Percentiles rank a stretch among this genome's conserved stretches.
phyloP scores from a whole-genome alignment of 345 rosid species.

The Hibiscus syriacus region DNA sequence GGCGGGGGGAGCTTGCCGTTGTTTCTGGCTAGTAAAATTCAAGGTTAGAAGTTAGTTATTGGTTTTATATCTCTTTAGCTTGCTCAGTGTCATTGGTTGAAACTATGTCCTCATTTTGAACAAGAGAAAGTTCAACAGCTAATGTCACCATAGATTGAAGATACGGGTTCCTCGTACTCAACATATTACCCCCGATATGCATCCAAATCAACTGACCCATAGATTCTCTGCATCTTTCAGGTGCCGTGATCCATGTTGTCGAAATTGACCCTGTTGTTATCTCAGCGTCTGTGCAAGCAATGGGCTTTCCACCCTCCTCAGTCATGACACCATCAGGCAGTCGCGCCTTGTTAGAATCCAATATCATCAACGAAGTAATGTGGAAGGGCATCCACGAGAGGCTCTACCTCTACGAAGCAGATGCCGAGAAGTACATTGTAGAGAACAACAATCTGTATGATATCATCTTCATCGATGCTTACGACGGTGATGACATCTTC shows the following conservation, averaged over 20 bases:
- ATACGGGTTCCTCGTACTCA: background rate
- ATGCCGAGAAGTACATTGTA: slow-evolving; percentile 66
- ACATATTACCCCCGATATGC: slow-evolving; percentile 4
- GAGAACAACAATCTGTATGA: slow-evolving; percentile 42
- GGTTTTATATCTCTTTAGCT: background rate
- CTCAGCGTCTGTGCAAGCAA: slow-evolving; percentile 57
- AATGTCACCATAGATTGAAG: background rate
- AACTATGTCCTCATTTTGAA: background rate
- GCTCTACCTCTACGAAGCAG: slow-evolving; percentile 58
- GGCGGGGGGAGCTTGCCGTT: slow-evolving; percentile 93
- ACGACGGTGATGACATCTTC: slow-evolving; percentile 86
- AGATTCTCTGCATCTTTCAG: slow-evolving; percentile 26
- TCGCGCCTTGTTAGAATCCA: slow-evolving; percentile 38
- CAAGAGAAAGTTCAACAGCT: background rate
- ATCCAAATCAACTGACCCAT: background rate
- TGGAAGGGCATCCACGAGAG: slow-evolving; percentile 92
- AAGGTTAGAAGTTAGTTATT: slow-evolving; percentile 31
- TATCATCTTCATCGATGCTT: slow-evolving; percentile 81
- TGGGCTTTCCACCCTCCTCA: slow-evolving; percentile 89
- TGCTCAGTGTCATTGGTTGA: background rate
- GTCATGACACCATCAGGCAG: slow-evolving; percentile 36
- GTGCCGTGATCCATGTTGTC: slow-evolving; percentile 60
- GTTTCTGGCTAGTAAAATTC: slow-evolving; percentile 74
- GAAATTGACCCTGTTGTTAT: slow-evolving; percentile 87
- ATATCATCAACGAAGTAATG: slow-evolving; percentile 40